phyloP scores from a whole-genome alignment of 192 early-diverging fungal genomes.

The Rhizophagus clarus region DNA sequence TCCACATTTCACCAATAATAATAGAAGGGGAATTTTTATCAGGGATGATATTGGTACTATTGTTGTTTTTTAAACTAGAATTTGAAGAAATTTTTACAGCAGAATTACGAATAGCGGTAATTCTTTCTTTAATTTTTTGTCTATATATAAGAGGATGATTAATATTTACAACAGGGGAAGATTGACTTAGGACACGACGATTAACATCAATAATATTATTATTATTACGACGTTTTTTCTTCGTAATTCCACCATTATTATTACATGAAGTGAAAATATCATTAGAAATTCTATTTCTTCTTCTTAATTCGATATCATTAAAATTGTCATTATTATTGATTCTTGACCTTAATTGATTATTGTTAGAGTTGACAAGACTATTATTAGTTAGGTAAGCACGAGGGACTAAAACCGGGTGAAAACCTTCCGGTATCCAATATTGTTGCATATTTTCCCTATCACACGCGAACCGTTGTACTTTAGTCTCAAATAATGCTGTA shows the following conservation, averaged over 20 bases:
- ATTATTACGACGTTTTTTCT: background rate
- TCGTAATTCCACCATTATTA: background rate
- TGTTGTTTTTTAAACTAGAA: background rate
- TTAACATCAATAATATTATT: background rate
- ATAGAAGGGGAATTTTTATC: background rate
- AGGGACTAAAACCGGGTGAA: background rate
- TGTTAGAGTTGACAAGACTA: background rate
- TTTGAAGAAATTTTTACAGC: background rate
- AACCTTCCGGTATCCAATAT: slow-evolving; percentile 4
- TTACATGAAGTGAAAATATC: background rate
- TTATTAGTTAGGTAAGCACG: background rate
- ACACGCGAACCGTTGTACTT: background rate
- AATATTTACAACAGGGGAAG: background rate
- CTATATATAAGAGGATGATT: background rate
- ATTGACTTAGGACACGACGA: background rate
- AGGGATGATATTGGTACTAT: background rate
- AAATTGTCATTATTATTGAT: background rate
- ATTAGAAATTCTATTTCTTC: background rate
- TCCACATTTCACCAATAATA: slow-evolving; percentile 3
- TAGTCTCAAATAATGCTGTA: background rate
- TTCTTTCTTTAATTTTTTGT: background rate
- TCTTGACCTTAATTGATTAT: background rate
- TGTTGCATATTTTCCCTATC: slow-evolving; percentile 5
- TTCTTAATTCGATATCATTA: background rate
- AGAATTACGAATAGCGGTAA: background rate